Conservation (phyloP, 192 early-diverging fungal species). For the Coemansia sp. region DNA sequence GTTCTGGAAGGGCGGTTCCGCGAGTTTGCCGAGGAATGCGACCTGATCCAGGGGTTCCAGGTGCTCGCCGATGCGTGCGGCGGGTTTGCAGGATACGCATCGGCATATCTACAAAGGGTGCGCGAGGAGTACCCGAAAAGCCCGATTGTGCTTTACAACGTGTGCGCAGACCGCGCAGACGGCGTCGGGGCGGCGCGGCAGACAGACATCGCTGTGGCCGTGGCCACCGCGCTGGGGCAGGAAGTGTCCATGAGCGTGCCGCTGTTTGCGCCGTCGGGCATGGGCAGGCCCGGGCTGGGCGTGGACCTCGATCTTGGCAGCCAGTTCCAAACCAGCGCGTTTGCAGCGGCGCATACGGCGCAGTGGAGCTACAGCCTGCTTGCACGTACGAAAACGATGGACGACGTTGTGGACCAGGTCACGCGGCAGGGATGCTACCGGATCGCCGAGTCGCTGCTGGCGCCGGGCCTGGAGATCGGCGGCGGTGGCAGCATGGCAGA, state of each 20-base stretch:
- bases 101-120: constrained; percentile 57
- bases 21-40: constrained; percentile 39
- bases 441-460: constrained; percentile 28
- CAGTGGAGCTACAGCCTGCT: constrained; percentile 36
- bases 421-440: constrained; percentile 37
- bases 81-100: constrained; percentile 69
- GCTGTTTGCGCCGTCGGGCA: constrained; percentile 20
- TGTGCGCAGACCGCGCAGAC: constrained; percentile 19
- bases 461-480: constrained; percentile 22
- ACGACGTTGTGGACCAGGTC: constrained; percentile 33
- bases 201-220: constrained; percentile 27
- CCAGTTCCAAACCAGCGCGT: constrained; percentile 21
- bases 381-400: constrained; percentile 14
- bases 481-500: background rate
- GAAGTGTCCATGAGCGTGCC: constrained; percentile 35
- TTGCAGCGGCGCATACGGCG: constrained; percentile 31
- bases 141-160: constrained; percentile 58
- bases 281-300: constrained; percentile 6
- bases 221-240: constrained; percentile 20
- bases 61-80: constrained; percentile 59
- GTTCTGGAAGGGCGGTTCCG: constrained; percentile 41
- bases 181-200: constrained; percentile 5
- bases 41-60: constrained; percentile 67
- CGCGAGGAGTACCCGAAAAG: constrained; percentile 72
- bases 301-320: constrained; percentile 8